Evolutionary conservation across 257 asterid species (phyloP), one percentile per base, ranked within the genome.

Genomic region (Cruciata laevipes): DNA sequence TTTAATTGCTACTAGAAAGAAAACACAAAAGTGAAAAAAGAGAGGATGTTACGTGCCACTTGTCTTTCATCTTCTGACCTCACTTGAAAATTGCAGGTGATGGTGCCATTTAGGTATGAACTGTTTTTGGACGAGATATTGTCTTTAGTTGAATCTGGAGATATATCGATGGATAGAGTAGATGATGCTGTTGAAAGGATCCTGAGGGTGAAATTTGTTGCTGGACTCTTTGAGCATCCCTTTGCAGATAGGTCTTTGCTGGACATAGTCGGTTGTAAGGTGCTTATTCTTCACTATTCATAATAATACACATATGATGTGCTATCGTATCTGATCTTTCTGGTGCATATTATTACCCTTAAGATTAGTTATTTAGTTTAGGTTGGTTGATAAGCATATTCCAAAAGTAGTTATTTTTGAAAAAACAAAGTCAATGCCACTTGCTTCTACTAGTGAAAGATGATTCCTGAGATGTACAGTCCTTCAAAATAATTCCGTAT

Each of bases 131-230:
- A 88, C 9, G 95, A 88, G 74, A 74, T 93, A 74, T 68, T 81
- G 65, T 82, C 90, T 30, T 89, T 88, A 52, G 96, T 75, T 33
- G 88, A 93, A 79, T 78, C 96, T 3, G 95, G 96, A 73, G 96
- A 88, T 79, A 90, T 93, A 85, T 64, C 96, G 16, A 85, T 84
- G 84, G 57, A 83, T 69, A 86, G 99, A 75, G 78, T 93, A 56
- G 89, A 93, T 82, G 99, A 93, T 73, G 96, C 97, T 56, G 97
- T 93, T 68, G 96, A 86, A 82, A 81, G 99, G 75, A 85, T 93
- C 74, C 84, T 93, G 63, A 85, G 99, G 77, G 96, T 93, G 75
- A 93, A 93, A 77, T 90, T 93, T 71, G 76, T 85, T 75, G 77
- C 99, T 47, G 95, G 95, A 71, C 65, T 93, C 53, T 93, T 93